phyloP scores from a whole-genome alignment of 768 basidiomycete genomes.

The Xanthoconium purpureum region DNA sequence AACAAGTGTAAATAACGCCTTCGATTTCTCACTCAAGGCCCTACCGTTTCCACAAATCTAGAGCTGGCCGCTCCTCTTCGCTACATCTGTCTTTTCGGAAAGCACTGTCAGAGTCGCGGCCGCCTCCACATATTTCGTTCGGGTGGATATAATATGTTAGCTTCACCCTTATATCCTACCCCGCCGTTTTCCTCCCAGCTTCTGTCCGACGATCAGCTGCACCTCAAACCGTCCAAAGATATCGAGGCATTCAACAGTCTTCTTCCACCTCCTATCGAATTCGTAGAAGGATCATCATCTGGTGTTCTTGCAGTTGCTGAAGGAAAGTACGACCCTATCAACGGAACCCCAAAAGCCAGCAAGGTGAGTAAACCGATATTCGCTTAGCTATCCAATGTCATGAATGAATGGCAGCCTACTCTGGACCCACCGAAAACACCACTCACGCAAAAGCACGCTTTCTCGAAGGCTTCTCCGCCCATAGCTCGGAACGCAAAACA shows the following conservation, averaged over 20 bases:
- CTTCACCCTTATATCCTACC: constrained; percentile 56
- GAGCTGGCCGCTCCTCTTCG: constrained; percentile 18
- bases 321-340: constrained; percentile 81
- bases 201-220: constrained; percentile 47
- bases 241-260: constrained; percentile 72
- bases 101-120: not conserved
- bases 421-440: constrained; percentile 24
- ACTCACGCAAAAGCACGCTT: constrained; percentile 24
- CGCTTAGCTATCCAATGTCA: not conserved
- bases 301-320: constrained; percentile 68
- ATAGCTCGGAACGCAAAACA: constrained; percentile 27
- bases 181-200: constrained; percentile 51
- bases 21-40: constrained; percentile 9
- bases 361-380: constrained; percentile 40
- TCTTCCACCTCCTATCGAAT: constrained; percentile 79
- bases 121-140: constrained; percentile 1
- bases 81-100: not conserved
- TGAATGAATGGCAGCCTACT: constrained; percentile 3
- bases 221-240: constrained; percentile 67
- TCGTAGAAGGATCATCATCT: constrained; percentile 80
- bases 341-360: constrained; percentile 54
- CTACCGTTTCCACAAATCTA: not conserved
- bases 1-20: constrained; percentile 29
- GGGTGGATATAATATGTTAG: constrained; percentile 53
- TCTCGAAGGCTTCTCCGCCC: constrained; percentile 29